phyloP scores from a whole-genome alignment of 805 yeast genomes.

The Blastobotrys muscicola region DNA sequence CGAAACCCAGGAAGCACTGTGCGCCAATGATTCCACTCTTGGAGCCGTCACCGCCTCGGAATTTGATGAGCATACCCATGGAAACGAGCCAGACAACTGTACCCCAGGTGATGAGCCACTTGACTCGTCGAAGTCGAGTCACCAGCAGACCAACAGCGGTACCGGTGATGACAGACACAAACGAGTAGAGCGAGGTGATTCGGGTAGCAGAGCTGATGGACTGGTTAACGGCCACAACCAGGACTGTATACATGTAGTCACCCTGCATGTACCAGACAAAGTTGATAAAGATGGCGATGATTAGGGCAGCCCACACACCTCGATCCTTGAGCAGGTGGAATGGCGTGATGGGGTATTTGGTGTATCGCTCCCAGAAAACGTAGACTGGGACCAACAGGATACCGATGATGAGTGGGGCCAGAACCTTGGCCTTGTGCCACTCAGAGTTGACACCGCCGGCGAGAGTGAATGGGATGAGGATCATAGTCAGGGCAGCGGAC shows the following conservation, averaged over 20 bases:
- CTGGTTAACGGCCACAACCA: conserved; percentile 54
- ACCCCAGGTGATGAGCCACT: conserved; percentile 54
- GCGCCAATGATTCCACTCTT: conserved; percentile 56
- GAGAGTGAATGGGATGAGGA: conserved; percentile 63
- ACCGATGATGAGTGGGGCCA: conserved; percentile 66
- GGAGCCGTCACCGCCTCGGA: conserved; percentile 43
- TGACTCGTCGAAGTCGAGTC: conserved; percentile 41
- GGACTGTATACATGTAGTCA: conserved; percentile 57
- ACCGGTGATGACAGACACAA: conserved; percentile 54
- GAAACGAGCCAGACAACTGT: conserved; percentile 48
- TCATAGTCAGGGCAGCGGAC: conserved; percentile 48
- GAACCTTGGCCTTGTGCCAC: conserved; percentile 54
- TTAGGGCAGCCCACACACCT: conserved; percentile 64
- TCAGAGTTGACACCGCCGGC: conserved; percentile 52
- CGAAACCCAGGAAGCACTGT: conserved; percentile 55
- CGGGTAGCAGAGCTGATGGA: conserved; percentile 55
- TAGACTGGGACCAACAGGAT: conserved; percentile 50
- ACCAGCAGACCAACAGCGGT: conserved; percentile 48
- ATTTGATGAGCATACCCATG: conserved; percentile 50
- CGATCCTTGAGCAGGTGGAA: conserved; percentile 50
- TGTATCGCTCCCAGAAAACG: conserved; percentile 46
- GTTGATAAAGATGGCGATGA: conserved; percentile 48
- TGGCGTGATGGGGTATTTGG: conserved; percentile 61
- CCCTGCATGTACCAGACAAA: conserved; percentile 61
- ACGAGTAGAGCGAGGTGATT: conserved; percentile 52